Conservation (phyloP, 1,284 basidiomycete genomes). For the Porogramme epimiltina region DNA sequence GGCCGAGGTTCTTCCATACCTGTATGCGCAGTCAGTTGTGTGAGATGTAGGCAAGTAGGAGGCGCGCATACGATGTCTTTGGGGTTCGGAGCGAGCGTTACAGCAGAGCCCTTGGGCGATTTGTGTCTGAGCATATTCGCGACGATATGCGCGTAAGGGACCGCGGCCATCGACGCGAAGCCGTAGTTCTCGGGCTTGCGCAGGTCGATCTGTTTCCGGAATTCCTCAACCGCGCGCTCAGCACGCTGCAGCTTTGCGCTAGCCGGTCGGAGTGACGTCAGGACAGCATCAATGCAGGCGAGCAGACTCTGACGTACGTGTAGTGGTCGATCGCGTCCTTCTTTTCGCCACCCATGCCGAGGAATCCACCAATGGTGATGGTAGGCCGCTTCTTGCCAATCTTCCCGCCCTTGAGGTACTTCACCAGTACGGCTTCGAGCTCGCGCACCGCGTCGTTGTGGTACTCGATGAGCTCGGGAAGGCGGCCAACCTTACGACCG, state of each 20-base stretch:
- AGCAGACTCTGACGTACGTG: constrained; percentile 49
- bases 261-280: neutral
- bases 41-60: neutral
- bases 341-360: constrained; percentile 75
- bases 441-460: constrained; percentile 88
- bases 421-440: constrained; percentile 82
- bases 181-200: constrained; percentile 88
- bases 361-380: constrained; percentile 68
- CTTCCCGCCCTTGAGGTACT: constrained; percentile 80
- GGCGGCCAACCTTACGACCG: constrained; percentile 70
- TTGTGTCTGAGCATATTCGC: constrained; percentile 70
- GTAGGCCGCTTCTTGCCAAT: constrained; percentile 76
- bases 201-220: constrained; percentile 72
- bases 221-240: constrained; percentile 79
- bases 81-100: constrained; percentile 81
- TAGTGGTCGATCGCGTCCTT: constrained; percentile 86
- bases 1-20: constrained; percentile 90
- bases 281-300: neutral
- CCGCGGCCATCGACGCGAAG: constrained; percentile 91
- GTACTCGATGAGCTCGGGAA: constrained; percentile 80
- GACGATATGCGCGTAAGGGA: constrained; percentile 88
- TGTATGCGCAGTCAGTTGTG: constrained; percentile 29
- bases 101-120: constrained; percentile 69
- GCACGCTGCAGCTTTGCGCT: constrained; percentile 76
- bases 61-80: constrained; percentile 69